Base-by-base conservation (phyloP, 192 early-diverging fungal genomes). In the Coemansia sp. region DNA sequence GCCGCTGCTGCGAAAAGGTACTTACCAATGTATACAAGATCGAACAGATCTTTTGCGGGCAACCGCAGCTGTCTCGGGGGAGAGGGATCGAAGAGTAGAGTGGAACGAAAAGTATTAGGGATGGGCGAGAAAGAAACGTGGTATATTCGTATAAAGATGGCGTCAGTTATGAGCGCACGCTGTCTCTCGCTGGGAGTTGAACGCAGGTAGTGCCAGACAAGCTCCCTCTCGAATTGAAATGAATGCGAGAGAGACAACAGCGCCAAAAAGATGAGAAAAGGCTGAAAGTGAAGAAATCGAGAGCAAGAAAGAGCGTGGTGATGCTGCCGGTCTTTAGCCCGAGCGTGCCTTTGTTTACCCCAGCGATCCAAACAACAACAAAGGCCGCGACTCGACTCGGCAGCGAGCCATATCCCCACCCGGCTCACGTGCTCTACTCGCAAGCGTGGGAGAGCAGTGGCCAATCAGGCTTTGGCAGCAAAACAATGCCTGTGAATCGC, bases 151-250 rank as follows among this genome's bases (percentile, higher is more conserved):
- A 46, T 19, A 12, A 27, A 11, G 10, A 51, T 20, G 22, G 11
- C 0, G 51, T n/a, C 27, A 32, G 15, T 2, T 29, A 29, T 17
- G 29, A 54, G 51, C 27, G 31, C 29, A n/a, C 46, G 10, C 51
- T 32, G 22, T 31, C 51, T 31, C 51, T 8, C 17, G 22, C 51
- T 54, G 51, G n/a, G 27, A n/a, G 51, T n/a, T 31, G 27, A 54
- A 31, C 31, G 29, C 31, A 15, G 29, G 51, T 6, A n/a, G 29
- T 17, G 27, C 51, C 51, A 31, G 51, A 54, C 51, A 54, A 31
- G 51, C 29, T 54, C 29, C 29, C 27, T 31, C 17, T 32, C 31
- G 27, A 54, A 54, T 54, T 54, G 51, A 54, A 54, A 54, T 54
- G 51, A 54, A 15, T 27, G 51, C 51, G 14, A 15, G 27, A 54